These are phyloP conservation scores for Fusarium dimerum DNA, from an alignment of 2,329 filamentous ascomycete genomes.

Conservation along the genomic window DNA sequence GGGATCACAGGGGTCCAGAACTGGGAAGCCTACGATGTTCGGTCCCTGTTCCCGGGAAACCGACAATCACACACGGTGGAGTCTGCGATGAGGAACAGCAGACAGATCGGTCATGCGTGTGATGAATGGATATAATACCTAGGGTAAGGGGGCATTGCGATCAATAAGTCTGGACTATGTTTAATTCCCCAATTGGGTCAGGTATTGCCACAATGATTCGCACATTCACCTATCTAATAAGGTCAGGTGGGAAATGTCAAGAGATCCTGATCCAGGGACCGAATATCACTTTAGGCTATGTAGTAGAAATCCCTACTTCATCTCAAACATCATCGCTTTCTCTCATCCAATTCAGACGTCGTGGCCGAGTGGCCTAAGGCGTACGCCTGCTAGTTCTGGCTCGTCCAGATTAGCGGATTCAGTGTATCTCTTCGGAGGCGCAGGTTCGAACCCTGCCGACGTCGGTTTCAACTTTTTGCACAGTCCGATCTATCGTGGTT, in stretches of 20 bases:
- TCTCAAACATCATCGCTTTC: no score
- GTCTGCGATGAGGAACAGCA: constrained; percentile 2
- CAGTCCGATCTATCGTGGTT: no score
- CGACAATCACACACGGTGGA: constrained; percentile 5
- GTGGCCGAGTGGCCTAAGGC: neutral
- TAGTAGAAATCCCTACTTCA: no score
- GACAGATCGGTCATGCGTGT: constrained; percentile 2
- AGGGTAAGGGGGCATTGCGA: no score
- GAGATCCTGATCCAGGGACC: no score
- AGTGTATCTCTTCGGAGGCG: neutral
- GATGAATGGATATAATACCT: no score
- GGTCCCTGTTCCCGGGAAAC: constrained; percentile 2
- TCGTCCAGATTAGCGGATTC: neutral
- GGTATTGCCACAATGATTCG: no score
- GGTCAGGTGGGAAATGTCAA: no score
- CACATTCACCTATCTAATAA: no score
- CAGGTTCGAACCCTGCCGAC: neutral
- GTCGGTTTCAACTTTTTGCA: neutral
- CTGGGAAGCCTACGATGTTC: neutral
- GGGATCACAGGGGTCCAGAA: constrained; percentile 8
- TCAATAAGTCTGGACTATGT: no score
- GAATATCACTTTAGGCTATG: no score
- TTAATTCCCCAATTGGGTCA: no score
- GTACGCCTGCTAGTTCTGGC: neutral
- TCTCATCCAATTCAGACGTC: neutral